Base-by-base conservation (phyloP, 805 yeast species). In the Komagataella pseudopastoris region DNA sequence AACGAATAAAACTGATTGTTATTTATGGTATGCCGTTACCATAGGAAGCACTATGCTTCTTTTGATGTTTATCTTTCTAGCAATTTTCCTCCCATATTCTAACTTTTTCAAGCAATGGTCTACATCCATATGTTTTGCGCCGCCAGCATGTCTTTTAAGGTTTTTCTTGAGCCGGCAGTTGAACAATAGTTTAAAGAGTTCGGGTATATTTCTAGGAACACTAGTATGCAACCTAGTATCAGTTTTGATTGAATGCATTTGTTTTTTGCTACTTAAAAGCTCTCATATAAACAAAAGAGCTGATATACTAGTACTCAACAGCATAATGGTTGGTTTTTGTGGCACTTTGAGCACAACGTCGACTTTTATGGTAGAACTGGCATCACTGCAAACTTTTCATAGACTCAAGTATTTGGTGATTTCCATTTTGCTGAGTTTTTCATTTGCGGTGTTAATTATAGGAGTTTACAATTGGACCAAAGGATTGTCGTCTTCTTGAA, bases 321-420 rank as follows among this genome's bases (percentile, higher is more conserved):
- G 86, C 54, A 80, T 77, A 45, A 76, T 80, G 3, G 58, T 83
- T 0, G 95, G 95, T 0, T 80, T 77, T 53, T 81, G 88, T 60
- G 95, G 90, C 0, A 74, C 78, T 2, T 63, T 84, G 50, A 79
- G 88, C 44, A 86, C 96, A 0, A 77, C 87, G 45, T 83, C 91
- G 51, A 85, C 96, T 0, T 84, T 88, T 57, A 73, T 85, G 7
- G 80, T 76, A 45, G 97, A 89, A 62, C 63, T 87, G 45, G 71
- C 63, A 51, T 63, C 65, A 2, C 54, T 75, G 48, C 64, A 36
- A 47, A 7, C 16, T 62, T 60, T 1, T 48, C 65, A 45, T 52
- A 61, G 52, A 50, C 70, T 4, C 44, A 60, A 14, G 54, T 89
- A 89, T 61, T 83, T 76, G 5, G 23, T 65, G 1, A 51, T 60